Evolutionary conservation across 768 basidiomycete species (phyloP), one percentile per base, ranked within the genome.

Genomic region (Hortiboletus flavorubellus): DNA sequence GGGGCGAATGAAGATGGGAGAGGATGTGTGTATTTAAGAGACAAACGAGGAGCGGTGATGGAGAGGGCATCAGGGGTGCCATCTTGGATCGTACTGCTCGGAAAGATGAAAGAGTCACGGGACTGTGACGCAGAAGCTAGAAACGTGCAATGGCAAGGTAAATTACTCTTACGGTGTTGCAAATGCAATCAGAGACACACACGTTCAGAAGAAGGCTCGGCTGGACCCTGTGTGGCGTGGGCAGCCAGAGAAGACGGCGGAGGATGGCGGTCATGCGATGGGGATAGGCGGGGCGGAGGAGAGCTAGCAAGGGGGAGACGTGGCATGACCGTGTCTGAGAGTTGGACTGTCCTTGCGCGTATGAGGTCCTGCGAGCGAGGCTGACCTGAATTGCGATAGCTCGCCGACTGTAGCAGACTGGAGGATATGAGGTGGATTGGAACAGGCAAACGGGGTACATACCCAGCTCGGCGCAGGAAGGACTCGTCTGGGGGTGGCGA

Each of bases 361-460:
- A 91, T 91, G 30, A 78, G 76, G 59, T 79, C 79, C 58, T 83
- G 84, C 1, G 83, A 82, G 61, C 84, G 87, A 9, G 80, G 74
- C 8, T 50, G 59, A 10, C 54, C 46, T 0, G 59, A 52, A 45
- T 38, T 52, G 49, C 61, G 64, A 50, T 77, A 82, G 58, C 78
- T 80, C 58, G 73, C 76, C 16, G 83, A 73, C 62, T 85, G 84
- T 16, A 87, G 75, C 56, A 86, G 73, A 30, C 85, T 87, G 34
- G 15, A 12, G 14, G n/a, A 67, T 40, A 44, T 38, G 31, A 43
- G 42, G 40, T 12, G 33, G 4, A 8, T 3, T 15, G 6, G n/a
- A 52, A 38, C 55, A 55, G 2, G 45, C 21, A 0, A 12, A 30
- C 0, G 35, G 6, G 29, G 40, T 40, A 75, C 80, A 70, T 64